These are phyloP conservation scores for Phytophthora pseudosyringae DNA, from an alignment of 352 stramenopile genomes.

Conservation along the genomic window DNA sequence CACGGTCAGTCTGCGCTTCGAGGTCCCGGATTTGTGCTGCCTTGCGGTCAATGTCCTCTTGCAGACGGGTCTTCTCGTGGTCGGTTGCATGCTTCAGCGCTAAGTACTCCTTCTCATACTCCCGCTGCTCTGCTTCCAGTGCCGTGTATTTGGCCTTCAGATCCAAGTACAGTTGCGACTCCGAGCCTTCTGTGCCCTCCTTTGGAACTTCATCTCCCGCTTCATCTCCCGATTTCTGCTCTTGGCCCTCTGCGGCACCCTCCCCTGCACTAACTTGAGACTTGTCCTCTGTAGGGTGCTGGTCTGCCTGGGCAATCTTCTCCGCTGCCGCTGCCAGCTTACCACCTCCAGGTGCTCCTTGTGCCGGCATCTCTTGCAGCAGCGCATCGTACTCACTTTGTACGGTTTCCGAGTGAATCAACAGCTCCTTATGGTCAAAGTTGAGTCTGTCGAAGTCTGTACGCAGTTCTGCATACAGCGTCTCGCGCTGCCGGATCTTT, in stretches of 20 bases:
- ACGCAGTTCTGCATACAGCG: slow-evolving; percentile 57
- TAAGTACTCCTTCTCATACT: slow-evolving; percentile 79
- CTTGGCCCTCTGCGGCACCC: slow-evolving; percentile 19
- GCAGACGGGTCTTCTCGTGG: slow-evolving; percentile 64
- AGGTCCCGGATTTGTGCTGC: slow-evolving; percentile 64
- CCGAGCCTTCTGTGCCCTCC: slow-evolving; percentile 15
- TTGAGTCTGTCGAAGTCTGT: slow-evolving; percentile 79
- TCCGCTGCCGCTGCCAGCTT: slow-evolving; percentile 49
- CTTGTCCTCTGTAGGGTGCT: slow-evolving; percentile 29
- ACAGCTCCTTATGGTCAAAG: slow-evolving; percentile 85
- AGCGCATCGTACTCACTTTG: slow-evolving; percentile 74
- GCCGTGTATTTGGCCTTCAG: slow-evolving; percentile 57
- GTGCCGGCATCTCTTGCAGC: slow-evolving; percentile 59
- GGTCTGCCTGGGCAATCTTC: slow-evolving; percentile 42
- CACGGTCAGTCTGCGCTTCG: slow-evolving; percentile 61
- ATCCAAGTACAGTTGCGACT: slow-evolving; percentile 47
- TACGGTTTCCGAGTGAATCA: slow-evolving; percentile 80
- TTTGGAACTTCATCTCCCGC: slow-evolving; percentile 18
- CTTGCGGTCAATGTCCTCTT: slow-evolving; percentile 78
- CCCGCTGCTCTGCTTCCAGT: slow-evolving; percentile 65
- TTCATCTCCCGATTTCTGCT: slow-evolving; percentile 31
- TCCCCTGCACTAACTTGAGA: slow-evolving; percentile 21
- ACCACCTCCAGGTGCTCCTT: slow-evolving; percentile 35
- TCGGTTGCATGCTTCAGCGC: slow-evolving; percentile 58
- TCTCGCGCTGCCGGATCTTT: slow-evolving; percentile 69